Evolutionary conservation across 2,329 filamentous ascomycete genomes (phyloP), one percentile per base, ranked within the genome.

Genomic region (Tolypocladium ophioglossoides): DNA sequence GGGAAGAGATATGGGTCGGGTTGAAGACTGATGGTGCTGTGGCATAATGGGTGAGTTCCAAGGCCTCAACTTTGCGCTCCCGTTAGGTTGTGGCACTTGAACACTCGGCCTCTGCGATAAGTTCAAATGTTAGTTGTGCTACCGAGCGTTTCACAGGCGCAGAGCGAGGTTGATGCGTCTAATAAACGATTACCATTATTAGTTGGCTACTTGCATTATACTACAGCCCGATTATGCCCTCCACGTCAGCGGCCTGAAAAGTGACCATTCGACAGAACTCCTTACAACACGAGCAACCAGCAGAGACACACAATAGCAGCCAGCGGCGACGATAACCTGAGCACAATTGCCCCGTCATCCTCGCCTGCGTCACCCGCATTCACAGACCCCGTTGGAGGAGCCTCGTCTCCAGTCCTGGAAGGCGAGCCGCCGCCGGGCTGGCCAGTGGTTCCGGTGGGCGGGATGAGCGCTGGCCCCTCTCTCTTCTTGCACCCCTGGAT

Each of bases 401-500:
- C 30, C 4, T 46, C 52, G 12, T 54, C 52, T 4, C 49, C 54
- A 5, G 54, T 59, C 46, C 48, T 14, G 40, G 40, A 44, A 7
- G 40, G 22, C 8, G 40, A 24, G 22, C 40, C 40, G 20, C 22
- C 22, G 7, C 5, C 22, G 7, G 22, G 12, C 16, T 18, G 22
- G 22, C 16, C 40, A 24, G 40, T 16, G 22, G 41, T 30, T 46
- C 24, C 41, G 6, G 41, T 18, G 14, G 41, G 49, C 24, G 44
- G 49, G 27, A 46, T 30, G 39, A 34, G 50, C 32, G 20, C 41
- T 18, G n/a, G 32, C 2, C 41, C 41, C 4, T 34, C 41, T 38
- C 52, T 20, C 22, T 48, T 58, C 57, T 61, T 53, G 49, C 66
- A 66, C 2, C 65, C 66, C 3, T 58, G 52, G 55, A 69, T 58